phyloP scores from a whole-genome alignment of 306 rosid genomes.

The Biancaea sappan region DNA sequence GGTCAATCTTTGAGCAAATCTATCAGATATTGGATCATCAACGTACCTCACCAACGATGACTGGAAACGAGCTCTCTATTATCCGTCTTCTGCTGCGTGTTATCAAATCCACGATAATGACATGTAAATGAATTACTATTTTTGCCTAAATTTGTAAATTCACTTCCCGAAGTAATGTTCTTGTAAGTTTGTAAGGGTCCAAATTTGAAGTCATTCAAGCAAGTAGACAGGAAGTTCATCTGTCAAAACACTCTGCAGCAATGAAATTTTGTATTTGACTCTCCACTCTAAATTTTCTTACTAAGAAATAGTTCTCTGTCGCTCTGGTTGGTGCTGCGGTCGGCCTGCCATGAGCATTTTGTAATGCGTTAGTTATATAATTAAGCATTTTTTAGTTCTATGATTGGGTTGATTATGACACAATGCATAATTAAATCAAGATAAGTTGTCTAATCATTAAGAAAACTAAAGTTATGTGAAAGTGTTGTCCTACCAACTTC shows the following conservation, averaged over 20 bases:
- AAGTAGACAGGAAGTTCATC: background rate
- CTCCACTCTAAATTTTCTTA: background rate
- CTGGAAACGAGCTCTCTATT: constrained; percentile 53
- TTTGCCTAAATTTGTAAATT: constrained; percentile 20
- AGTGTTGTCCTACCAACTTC: background rate
- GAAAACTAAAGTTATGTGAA: background rate
- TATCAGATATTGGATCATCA: constrained; percentile 86
- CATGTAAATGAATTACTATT: constrained; percentile 65
- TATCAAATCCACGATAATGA: constrained; percentile 77
- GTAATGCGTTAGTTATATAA: background rate
- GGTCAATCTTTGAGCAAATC: constrained; percentile 85
- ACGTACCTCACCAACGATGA: constrained; percentile 54
- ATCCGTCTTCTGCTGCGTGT: constrained; percentile 81
- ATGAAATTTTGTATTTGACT: constrained; percentile 16
- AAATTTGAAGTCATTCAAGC: constrained; percentile 29
- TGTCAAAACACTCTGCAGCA: constrained; percentile 25
- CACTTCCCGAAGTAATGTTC: background rate
- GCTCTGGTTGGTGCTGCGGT: background rate
- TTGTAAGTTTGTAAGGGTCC: constrained; percentile 29
- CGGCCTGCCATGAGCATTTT: background rate
- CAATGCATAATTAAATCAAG: background rate
- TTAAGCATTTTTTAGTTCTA: background rate
- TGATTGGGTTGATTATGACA: background rate
- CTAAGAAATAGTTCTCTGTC: background rate
- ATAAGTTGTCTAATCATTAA: background rate